Evolutionary conservation across 768 basidiomycete species (phyloP), one percentile per base, ranked within the genome.

Genomic region (Lentinula guzmanii): DNA sequence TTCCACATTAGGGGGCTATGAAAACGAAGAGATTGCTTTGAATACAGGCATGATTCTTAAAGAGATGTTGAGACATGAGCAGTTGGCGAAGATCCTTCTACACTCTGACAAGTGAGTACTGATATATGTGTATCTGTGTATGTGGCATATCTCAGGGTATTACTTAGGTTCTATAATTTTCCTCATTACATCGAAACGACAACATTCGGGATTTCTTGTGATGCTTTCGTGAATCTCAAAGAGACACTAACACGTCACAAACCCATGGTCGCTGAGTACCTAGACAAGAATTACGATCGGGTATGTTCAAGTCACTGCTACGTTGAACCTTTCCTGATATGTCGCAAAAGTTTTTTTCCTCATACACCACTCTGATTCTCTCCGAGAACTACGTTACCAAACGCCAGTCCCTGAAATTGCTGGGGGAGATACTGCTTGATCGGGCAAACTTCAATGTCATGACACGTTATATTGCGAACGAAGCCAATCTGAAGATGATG

Each of bases 301-400:
- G 94, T 96, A 48, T 45, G 21, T 24, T 57, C 18, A 39, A 48
- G 11, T 55, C 43, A 54, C 45, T 61, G 42, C 21, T 16, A 16
- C 41, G 34, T 52, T 59, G 16, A 13, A 42, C 28, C 34, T 50
- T 13, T 21, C 11, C 35, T 55, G 53, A 34, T 34, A 8, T 28
- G 41, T 55, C 52, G 45, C 59, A 62, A 53, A 68, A 97, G 94
- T 99, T 98, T 82, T 99, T 99, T 81, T 83, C 86, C 34, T 93
- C 94, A 58, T 98, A 95, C 77, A 92, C 92, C 15, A 89, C 89
- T 16, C 88, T 99, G 64, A 90, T 98, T 65, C 81, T 93, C 42
- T 98, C 96, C 18, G 83, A 80, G 69, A 98, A 98, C 80, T 98
- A 98, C 71, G 97, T 99, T 61, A 99, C 97, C n/a, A 98, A 98